These are phyloP conservation scores for Vitis vinifera DNA, from an alignment of 164 flowering plant species.

Conservation along the genomic window ASM3070453v1 NC_081820.1:26385001-26385500, in stretches of 20 bases:
- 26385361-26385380: too few species aligned
- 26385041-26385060: constrained; percentile 12
- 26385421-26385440: too few species aligned
- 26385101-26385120: constrained; percentile 5
- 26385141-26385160: constrained; percentile 10
- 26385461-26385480: too few species aligned
- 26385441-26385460: too few species aligned
- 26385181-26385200: constrained; percentile 9
- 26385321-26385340: too few species aligned
- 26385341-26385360: too few species aligned
- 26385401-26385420: too few species aligned
- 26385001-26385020: too few species aligned
- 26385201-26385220: constrained; percentile 22
- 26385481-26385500: too few species aligned
- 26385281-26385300: constrained; percentile 28
- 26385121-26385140: constrained; percentile 12
- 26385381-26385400: too few species aligned
- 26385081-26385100: constrained; percentile 11
- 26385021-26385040: background rate
- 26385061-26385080: too few species aligned
- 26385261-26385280: constrained; percentile 22
- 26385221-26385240: constrained; percentile 12
- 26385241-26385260: constrained; percentile 31
- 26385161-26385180: constrained; percentile 16
- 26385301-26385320: constrained; percentile 1